Evolutionary conservation across 2,329 filamentous ascomycete species (phyloP), one percentile per base, ranked within the genome.

Genomic region (Bertia moriformis): DNA sequence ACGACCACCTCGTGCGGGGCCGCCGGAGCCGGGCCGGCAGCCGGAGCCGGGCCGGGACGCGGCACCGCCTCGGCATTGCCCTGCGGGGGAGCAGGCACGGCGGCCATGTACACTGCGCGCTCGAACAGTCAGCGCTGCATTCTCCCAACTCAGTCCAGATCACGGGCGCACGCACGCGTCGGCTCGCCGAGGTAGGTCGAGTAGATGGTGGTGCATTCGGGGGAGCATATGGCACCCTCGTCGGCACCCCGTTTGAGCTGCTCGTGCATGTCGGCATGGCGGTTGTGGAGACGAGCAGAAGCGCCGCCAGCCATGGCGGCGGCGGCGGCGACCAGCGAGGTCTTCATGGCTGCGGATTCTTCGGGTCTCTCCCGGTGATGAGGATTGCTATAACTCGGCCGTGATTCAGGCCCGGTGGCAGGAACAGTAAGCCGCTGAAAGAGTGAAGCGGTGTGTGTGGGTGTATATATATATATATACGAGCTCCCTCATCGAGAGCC

Each of bases 391-490:
- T 27, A 27, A 27, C 7, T 27, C 7, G 7, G 22, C n/a, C n/a
- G n/a, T 27, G 22, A 27, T 27, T 10, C 22, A 27, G n/a, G 7
- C 22, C 7, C 7, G 22, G 22, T 27, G 7, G 22, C n/a, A 54
- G 46, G 58, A 81, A 82, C 63, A 78, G 83, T 66, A 77, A 78
- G 73, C 83, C 82, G 83, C 83, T 87, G 65, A 88, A 86, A 60
- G 83, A 85, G 77, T 85, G 81, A 84, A 84, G 79, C 79, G 78
- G 78, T 79, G 54, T 61, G 66, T 55, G 51, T 46, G 44, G 42
- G n/a, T n/a, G n/a, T n/a, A n/a, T n/a, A n/a, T n/a, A n/a, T n/a
- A n/a, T n/a, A n/a, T n/a, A n/a, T n/a, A n/a, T n/a, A n/a, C n/a
- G n/a, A n/a, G n/a, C n/a, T n/a, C n/a, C n/a, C n/a, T n/a, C n/a